Percentiles rank a stretch among this genome's conserved stretches.
Evolutionary conservation across 2,329 filamentous ascomycete genomes (phyloP).

Genomic region (Moelleriella libera): DNA sequence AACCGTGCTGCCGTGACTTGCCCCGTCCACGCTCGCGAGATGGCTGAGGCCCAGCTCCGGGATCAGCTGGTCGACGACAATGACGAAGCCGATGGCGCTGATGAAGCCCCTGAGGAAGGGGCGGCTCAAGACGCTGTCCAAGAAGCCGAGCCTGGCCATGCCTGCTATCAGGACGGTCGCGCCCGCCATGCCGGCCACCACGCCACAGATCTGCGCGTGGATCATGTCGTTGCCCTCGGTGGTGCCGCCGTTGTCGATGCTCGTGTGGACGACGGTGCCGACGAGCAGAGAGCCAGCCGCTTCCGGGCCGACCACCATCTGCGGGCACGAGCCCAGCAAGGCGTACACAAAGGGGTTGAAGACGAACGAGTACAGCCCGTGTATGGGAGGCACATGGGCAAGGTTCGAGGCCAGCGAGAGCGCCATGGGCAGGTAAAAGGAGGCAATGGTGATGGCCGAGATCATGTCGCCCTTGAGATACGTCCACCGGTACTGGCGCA

Average conservation of each 20-base stretch:
- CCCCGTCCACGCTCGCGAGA: constrained; percentile 47
- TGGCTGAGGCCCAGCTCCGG: constrained; percentile 70
- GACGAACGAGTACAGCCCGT: constrained; percentile 87
- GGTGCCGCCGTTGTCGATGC: constrained; percentile 51
- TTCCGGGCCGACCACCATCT: constrained; percentile 90
- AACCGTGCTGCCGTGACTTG: constrained; percentile 72
- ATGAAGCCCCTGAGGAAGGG: constrained; percentile 94
- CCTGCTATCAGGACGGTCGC: constrained; percentile 81
- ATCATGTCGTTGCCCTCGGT: constrained; percentile 50
- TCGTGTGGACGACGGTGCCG: constrained; percentile 70
- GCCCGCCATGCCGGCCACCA: constrained; percentile 78
- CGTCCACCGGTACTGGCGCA: constrained; percentile 68
- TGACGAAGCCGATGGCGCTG: constrained; percentile 91
- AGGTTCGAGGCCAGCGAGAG: constrained; percentile 87
- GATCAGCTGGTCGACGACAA: constrained; percentile 86
- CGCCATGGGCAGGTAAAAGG: constrained; percentile 95
- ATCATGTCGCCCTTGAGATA: constrained; percentile 79
- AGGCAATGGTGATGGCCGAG: constrained; percentile 89
- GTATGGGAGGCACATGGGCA: constrained; percentile 82
- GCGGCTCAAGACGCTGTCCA: constrained; percentile 86
- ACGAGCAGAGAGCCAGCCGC: constrained; percentile 85
- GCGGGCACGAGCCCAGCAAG: constrained; percentile 76
- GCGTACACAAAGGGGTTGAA: constrained; percentile 89
- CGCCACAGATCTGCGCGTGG: constrained; percentile 74
- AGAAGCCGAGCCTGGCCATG: constrained; percentile 70